Base-by-base conservation (phyloP, 768 basidiomycete species). In the Leccinum broughii region DNA sequence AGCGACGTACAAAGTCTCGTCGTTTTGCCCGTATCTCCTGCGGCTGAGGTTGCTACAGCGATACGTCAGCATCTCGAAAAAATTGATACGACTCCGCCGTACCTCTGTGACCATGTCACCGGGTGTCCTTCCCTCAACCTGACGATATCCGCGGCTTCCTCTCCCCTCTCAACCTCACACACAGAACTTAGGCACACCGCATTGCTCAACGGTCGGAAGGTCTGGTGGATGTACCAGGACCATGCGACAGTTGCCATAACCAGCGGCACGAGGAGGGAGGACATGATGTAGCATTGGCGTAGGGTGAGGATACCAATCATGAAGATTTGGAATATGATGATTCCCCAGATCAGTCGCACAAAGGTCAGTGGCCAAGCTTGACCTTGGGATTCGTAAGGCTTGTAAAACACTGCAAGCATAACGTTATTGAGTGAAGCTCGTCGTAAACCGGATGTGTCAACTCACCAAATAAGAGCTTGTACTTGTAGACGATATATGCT, bases 291-390 rank as follows among this genome's bases (percentile, higher is more conserved):
- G 10, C 81, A 82, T 67, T 86, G 77, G 65, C 62, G 80, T 69
- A 81, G 83, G 35, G 88, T 87, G 79, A 99, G 98, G 65, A 97
- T 90, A 51, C 95, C 95, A 50, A 88, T 92, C 97, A 98, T 98
- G 81, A 98, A 97, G 50, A 95, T 72, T 58, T 95, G 86, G 81
- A 95, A 98, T 56, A 96, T 92, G 71, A 96, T 71, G 58, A 98
- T 84, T 50, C 92, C 95, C 89, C 92, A 93, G 34, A 95, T 88
- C 44, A 97, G 85, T 7, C 96, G 90, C 28, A 87, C 83, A 73
- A 95, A 98, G 0, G 97, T 95, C 65, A 98, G 86, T 0, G 94
- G 93, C 96, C 97, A 98, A 1, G 95, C 97, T 77, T 98, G 95
- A 2, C 97, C 97, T 66, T 90, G 91, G 2, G 92, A 93, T 76